A percentile compares a stretch with the other conserved stretches of the same genome.
phyloP scores from a whole-genome alignment of 257 asterid genomes.

The Scutellaria galericulata region DNA sequence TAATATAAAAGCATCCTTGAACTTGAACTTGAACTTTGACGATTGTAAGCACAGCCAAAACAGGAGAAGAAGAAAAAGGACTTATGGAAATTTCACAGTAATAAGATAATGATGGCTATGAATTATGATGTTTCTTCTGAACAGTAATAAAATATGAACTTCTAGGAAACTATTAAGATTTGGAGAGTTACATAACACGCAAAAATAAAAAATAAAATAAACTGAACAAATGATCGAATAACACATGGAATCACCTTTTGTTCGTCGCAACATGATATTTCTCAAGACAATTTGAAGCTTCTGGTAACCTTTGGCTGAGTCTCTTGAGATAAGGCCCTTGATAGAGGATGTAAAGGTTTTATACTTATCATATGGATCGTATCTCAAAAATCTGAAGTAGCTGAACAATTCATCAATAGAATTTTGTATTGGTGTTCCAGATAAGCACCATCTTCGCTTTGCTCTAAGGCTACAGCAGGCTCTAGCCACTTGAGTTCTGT shows the following conservation, averaged over 20 bases:
- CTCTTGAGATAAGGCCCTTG: slow-evolving; percentile 71
- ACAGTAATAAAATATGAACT: neutral
- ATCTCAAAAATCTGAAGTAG: slow-evolving; percentile 94
- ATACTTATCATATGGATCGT: slow-evolving; percentile 85
- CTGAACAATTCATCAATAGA: slow-evolving; percentile 92
- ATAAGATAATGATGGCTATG: neutral
- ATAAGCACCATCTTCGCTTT: slow-evolving; percentile 96
- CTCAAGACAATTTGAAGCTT: slow-evolving; percentile 86
- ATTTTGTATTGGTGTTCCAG: slow-evolving; percentile 99
- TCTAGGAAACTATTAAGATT: neutral
- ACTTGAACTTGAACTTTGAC: neutral
- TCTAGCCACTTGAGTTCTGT: slow-evolving; percentile 96
- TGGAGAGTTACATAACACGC: slow-evolving; percentile 4
- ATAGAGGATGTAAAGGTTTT: slow-evolving; percentile 67
- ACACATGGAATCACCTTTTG: slow-evolving; percentile 68
- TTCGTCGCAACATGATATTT: slow-evolving; percentile 94
- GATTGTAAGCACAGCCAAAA: neutral
- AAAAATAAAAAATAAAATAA: neutral
- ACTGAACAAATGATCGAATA: slow-evolving; percentile 5
- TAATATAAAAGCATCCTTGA: neutral
- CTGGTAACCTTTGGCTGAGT: slow-evolving; percentile 73
- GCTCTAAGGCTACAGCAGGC: slow-evolving; percentile 99
- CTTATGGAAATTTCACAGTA: neutral
- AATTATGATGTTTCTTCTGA: neutral
- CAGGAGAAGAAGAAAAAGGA: neutral